Conservation (phyloP, 1,139 yeast genomes). For the Blastobotrys aristatus region DNA sequence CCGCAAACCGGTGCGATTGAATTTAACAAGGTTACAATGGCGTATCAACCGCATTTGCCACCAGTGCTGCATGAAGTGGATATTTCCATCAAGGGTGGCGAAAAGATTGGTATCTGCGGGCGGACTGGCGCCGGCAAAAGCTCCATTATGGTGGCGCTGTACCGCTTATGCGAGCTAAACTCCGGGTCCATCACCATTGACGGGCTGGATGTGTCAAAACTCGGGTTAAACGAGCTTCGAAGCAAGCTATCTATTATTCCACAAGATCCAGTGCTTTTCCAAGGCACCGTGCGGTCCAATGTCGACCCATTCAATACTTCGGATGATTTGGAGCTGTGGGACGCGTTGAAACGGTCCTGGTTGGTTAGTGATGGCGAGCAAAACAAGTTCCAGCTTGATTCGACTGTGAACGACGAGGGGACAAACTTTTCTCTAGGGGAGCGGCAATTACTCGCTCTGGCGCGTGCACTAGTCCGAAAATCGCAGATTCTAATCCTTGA, state of each 20-base stretch:
- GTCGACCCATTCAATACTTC: conserved; percentile 59
- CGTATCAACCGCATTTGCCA: conserved; percentile 75
- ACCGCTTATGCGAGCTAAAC: conserved; percentile 54
- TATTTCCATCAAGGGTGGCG: conserved; percentile 45
- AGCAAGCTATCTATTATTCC: conserved; percentile 66
- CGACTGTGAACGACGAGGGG: conserved; percentile 72
- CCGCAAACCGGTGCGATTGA: conserved; percentile 54
- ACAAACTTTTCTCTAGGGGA: conserved; percentile 73
- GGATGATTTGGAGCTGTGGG: conserved; percentile 52
- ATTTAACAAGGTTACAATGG: conserved; percentile 56
- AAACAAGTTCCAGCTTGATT: conserved; percentile 63
- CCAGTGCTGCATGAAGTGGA: conserved; percentile 56
- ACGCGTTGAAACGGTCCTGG: conserved; percentile 51
- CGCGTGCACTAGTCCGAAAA: conserved; percentile 70
- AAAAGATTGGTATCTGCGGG: conserved; percentile 71
- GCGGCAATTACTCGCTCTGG: conserved; percentile 67
- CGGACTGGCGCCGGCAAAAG: conserved; percentile 80
- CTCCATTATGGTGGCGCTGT: conserved; percentile 61
- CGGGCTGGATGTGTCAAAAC: conserved; percentile 50
- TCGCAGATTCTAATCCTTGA: conserved; percentile 66
- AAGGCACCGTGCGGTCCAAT: conserved; percentile 60
- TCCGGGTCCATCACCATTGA: conserved; percentile 53
- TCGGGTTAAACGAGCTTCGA: conserved; percentile 56
- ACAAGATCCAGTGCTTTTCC: conserved; percentile 72
- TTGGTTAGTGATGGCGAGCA: conserved; percentile 40